Conservation (phyloP, 169 alveolate species). For the Eimeria maxima region DNA sequence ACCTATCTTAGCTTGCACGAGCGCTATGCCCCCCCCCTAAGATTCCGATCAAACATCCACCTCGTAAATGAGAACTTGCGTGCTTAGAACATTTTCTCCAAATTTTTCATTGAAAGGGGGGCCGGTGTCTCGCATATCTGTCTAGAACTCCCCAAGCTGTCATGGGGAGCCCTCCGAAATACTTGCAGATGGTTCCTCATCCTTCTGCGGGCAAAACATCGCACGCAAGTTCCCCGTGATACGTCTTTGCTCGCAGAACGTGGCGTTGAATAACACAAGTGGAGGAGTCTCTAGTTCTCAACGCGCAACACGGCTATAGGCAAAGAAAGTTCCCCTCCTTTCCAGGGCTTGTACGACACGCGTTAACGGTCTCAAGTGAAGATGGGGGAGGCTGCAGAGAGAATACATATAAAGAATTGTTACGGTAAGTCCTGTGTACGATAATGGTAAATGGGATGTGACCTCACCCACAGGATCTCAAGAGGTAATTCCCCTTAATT, state of each 20-base stretch:
- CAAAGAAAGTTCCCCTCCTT: neutral
- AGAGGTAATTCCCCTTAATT: neutral
- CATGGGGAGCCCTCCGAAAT: neutral
- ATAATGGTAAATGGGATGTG: neutral
- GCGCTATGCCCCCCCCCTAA: neutral
- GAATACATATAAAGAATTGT: slow-evolving; percentile 67
- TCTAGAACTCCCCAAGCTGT: neutral
- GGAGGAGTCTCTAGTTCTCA: neutral
- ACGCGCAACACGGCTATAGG: neutral
- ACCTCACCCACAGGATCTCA: neutral
- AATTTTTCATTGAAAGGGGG: neutral
- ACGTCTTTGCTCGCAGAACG: neutral
- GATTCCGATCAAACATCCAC: neutral
- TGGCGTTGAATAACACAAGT: neutral
- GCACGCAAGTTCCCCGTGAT: neutral
- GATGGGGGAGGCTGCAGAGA: slow-evolving; percentile 59
- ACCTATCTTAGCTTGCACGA: neutral
- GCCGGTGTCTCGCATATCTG: neutral
- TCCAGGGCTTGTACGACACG: neutral
- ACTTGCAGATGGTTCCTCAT: neutral
- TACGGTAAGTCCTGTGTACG: slow-evolving; percentile 19
- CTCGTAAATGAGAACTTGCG: neutral
- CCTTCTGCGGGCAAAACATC: neutral
- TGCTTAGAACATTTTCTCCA: neutral
- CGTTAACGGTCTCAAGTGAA: neutral